These are phyloP conservation scores for Malus hybrid DNA, from an alignment of 331 rosid species.

Conservation along the genomic window DNA sequence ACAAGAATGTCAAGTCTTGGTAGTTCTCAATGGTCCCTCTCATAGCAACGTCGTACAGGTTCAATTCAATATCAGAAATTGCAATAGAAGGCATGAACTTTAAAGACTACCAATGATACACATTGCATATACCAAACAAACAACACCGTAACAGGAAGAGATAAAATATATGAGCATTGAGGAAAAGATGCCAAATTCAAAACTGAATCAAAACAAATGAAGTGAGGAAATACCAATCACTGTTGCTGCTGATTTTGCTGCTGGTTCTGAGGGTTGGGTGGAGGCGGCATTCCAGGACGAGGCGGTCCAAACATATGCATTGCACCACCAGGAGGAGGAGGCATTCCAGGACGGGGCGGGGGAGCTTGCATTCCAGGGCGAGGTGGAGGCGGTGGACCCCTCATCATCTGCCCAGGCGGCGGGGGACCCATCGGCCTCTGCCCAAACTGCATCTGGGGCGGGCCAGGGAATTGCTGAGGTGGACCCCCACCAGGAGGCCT, in stretches of 20 bases:
- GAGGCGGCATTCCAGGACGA: slow-evolving; percentile 90
- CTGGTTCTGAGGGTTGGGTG: slow-evolving; percentile 73
- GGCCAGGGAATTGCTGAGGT: slow-evolving; percentile 40
- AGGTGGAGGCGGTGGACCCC: slow-evolving; percentile 89
- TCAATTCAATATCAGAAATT: background rate
- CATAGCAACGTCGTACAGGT: background rate
- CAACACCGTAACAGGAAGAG: background rate
- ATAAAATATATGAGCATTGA: background rate
- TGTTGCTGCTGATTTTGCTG: slow-evolving; percentile 70
- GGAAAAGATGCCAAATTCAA: background rate
- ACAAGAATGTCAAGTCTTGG: background rate
- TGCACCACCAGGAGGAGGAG: slow-evolving; percentile 80
- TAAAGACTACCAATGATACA: background rate
- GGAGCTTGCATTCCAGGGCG: slow-evolving; percentile 89
- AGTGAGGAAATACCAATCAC: slow-evolving; percentile 20
- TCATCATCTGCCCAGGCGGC: slow-evolving; percentile 89
- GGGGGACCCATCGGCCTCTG: slow-evolving; percentile 99
- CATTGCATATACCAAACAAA: background rate
- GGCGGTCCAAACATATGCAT: slow-evolving; percentile 84
- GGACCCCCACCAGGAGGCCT: slow-evolving; percentile 65
- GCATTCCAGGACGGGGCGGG: slow-evolving; percentile 81
- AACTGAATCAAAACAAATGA: background rate
- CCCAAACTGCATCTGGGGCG: slow-evolving; percentile 68
- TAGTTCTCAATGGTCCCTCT: background rate
- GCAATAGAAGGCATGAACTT: background rate